These are phyloP conservation scores for Epichloe elymi DNA, from an alignment of 2,329 filamentous ascomycete genomes.

Conservation along the genomic window DNA sequence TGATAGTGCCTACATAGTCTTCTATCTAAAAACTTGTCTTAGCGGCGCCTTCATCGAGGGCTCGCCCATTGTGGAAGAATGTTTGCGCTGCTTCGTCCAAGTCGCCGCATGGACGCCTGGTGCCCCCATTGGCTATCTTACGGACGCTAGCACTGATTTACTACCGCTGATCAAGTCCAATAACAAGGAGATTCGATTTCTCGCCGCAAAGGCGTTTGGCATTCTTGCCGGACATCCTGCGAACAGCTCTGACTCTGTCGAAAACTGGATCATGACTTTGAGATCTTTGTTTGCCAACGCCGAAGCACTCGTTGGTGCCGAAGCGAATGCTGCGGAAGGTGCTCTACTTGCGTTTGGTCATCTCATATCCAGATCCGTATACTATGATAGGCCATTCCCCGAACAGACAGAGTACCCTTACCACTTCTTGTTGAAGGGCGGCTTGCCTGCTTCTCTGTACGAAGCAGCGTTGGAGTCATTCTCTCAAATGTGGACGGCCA, in stretches of 20 bases:
- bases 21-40: slow-evolving; percentile 41
- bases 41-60: slow-evolving; percentile 38
- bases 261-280: slow-evolving; percentile 18
- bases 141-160: slow-evolving; percentile 36
- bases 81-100: slow-evolving; percentile 39
- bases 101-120: slow-evolving; percentile 39
- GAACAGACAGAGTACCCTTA: slow-evolving; percentile 17
- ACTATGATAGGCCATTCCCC: slow-evolving; percentile 24
- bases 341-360: slow-evolving; percentile 31
- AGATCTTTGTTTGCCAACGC: slow-evolving; percentile 30
- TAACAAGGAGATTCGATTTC: slow-evolving; percentile 50
- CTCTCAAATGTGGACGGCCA: slow-evolving; percentile 33
- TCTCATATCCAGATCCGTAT: slow-evolving; percentile 29
- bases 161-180: slow-evolving; percentile 55
- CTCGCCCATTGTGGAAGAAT: slow-evolving; percentile 30
- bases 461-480: slow-evolving; percentile 32
- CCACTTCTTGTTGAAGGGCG: slow-evolving; percentile 18
- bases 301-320: slow-evolving; percentile 28
- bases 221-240: slow-evolving; percentile 58
- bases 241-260: slow-evolving; percentile 22
- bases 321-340: slow-evolving; percentile 34
- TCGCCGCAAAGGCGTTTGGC: slow-evolving; percentile 60
- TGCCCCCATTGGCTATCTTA: slow-evolving; percentile 34
- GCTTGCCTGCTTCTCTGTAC: slow-evolving; percentile 23
- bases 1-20: slow-evolving; percentile 25